Evolutionary conservation across 176 grass and related monocot species (phyloP).

Genomic region (Ensete glaucum): DNA sequence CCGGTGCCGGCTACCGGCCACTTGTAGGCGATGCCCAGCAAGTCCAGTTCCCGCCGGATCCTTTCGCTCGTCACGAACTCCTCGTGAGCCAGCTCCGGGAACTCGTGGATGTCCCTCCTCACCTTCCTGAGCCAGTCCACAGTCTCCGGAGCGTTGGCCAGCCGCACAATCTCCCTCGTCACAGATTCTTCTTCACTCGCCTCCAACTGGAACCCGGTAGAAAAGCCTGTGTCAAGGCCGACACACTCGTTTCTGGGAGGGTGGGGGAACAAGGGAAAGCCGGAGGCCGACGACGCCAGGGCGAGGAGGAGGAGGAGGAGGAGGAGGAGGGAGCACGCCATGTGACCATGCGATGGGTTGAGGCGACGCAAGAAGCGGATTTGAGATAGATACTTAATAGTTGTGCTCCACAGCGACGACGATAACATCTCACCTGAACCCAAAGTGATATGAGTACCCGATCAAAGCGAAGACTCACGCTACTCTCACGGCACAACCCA

Average conservation of each 20-base stretch:
- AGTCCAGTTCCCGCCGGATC: slow-evolving; percentile 50
- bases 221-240: background rate
- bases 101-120: slow-evolving; percentile 51
- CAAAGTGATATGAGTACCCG: too few relatives aligned
- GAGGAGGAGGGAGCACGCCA: background rate
- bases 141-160: slow-evolving; percentile 35
- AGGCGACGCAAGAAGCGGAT: too few relatives aligned
- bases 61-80: slow-evolving; percentile 48
- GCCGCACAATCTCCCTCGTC: slow-evolving; percentile 1
- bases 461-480: too few relatives aligned
- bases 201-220: slow-evolving; percentile 16
- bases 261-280: background rate
- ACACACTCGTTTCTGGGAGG: background rate
- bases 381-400: too few relatives aligned
- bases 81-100: slow-evolving; percentile 58
- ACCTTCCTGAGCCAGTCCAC: slow-evolving; percentile 48
- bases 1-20: slow-evolving; percentile 50
- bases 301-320: background rate
- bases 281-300: background rate
- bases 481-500: too few relatives aligned
- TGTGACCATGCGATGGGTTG: too few relatives aligned
- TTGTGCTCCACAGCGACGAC: too few relatives aligned
- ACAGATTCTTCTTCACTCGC: background rate
- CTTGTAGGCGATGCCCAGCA: slow-evolving; percentile 36
- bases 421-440: too few relatives aligned